Evolutionary conservation across 345 rosid species (phyloP).

Genomic region (Ceriops tagal): DNA sequence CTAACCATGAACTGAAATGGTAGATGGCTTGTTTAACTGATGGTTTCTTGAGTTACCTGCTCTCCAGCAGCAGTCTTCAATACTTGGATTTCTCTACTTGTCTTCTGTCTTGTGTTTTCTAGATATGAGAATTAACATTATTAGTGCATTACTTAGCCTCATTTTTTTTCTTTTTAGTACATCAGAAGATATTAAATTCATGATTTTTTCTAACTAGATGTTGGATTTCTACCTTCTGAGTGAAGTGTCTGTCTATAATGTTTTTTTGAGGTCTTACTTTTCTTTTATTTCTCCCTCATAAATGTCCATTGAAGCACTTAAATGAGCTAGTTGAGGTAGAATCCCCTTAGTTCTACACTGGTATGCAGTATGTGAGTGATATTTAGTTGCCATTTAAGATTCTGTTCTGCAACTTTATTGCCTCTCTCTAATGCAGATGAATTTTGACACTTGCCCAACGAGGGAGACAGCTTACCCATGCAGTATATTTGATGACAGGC

Average conservation of each 20-base stretch:
- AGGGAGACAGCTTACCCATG: constrained; percentile 90
- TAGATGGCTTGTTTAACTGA: neutral
- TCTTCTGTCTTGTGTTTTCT: constrained; percentile 2
- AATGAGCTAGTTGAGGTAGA: neutral
- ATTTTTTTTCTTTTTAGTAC: too few species aligned
- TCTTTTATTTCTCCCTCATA: neutral
- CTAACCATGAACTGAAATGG: too few species aligned
- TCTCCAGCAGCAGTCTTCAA: neutral
- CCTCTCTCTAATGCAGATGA: constrained; percentile 58
- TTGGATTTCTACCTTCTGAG: neutral
- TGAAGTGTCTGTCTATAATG: neutral
- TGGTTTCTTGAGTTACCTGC: neutral
- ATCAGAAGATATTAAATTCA: too few species aligned
- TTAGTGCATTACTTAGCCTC: neutral
- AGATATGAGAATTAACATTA: neutral
- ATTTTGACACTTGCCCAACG: constrained; percentile 77
- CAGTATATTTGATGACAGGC: constrained; percentile 86
- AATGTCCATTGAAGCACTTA: neutral
- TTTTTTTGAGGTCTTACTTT: neutral
- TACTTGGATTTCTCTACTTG: neutral
- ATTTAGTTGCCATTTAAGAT: neutral
- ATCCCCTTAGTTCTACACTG: neutral
- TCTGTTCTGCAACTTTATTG: neutral
- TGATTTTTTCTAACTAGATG: neutral
- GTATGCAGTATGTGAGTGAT: neutral